These are phyloP conservation scores for Coemansia sp. DNA, from an alignment of 192 early-diverging fungal genomes.

Conservation along the genomic window DNA sequence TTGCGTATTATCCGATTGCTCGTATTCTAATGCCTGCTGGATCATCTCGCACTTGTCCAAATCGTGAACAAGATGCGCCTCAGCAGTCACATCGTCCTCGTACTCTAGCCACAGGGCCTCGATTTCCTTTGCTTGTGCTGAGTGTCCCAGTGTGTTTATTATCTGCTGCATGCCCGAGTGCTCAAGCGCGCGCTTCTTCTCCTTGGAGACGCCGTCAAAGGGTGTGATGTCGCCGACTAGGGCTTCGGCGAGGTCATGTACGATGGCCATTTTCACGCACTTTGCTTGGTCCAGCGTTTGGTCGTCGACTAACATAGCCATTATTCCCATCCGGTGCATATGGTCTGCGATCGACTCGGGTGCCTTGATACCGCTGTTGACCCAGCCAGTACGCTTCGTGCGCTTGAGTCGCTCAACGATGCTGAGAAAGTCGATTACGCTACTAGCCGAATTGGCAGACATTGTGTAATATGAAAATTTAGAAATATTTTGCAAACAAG, in stretches of 20 bases:
- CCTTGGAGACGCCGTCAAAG: conserved; percentile 70
- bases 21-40: conserved; percentile 89
- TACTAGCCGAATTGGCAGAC: conserved; percentile 27
- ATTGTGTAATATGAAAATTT: not conserved
- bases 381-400: conserved; percentile 94
- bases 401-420: conserved; percentile 82
- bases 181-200: conserved; percentile 78
- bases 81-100: conserved; percentile 70
- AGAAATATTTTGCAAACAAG: not conserved
- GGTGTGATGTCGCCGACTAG: conserved; percentile 87
- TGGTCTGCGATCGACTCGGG: conserved; percentile 93
- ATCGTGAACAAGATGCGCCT: conserved; percentile 85
- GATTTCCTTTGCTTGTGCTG: conserved; percentile 71
- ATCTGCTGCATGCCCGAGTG: conserved; percentile 51
- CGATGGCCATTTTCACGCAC: conserved; percentile 91
- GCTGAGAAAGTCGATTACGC: conserved; percentile 73
- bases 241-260: conserved; percentile 88
- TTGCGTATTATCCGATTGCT: conserved; percentile 64
- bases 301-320: conserved; percentile 85
- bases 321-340: conserved; percentile 93
- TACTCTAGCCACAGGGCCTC: conserved; percentile 81
- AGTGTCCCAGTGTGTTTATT: conserved; percentile 58
- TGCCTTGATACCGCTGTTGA: conserved; percentile 65
- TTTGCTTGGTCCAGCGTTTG: conserved; percentile 59
- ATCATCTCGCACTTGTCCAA: conserved; percentile 98